Base-by-base conservation (phyloP, 106 monocot species). In the Phalaenopsis aphrodite region DNA sequence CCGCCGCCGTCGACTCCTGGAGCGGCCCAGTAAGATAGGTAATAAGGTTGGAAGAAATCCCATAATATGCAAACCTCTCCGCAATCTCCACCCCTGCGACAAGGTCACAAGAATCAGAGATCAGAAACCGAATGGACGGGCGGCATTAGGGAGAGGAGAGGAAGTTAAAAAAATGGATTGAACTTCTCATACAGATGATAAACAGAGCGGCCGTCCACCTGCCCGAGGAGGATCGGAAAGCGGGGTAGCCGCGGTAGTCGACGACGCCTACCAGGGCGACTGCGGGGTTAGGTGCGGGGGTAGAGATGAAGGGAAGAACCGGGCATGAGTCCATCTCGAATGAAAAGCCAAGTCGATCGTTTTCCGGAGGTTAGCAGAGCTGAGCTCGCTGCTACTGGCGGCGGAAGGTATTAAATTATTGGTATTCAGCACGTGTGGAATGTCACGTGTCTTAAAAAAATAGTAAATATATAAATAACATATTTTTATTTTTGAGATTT, bases 1-100 rank as follows among this genome's bases (percentile, higher is more conserved):
- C 88, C 37, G 80, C 24, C 17, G 86, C 91, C 67, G 82, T 88
- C 14, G 88, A 83, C 78, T 91, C 56, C 30, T 77, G 66, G 42
- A 91, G 85, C 5, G 86, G 85, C 10, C 88, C 91, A 2, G 88
- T 91, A 23, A 91, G 79, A 81, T 88, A 91, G 65, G 75, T 83
- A 14, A 91, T 88, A 24, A 88, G 87, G 58, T 91, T 91, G 5
- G 77, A 77, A 1, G 86, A 84, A 15, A 91, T 80, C 19, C 91
- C 91, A 78, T 83, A 81, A 74, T 78, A 86, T 0, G 91, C 83
- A 77, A 85, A 86, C 41, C 83, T 81, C 88, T 88, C 91, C 42
- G 83, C 81, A 7, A 91, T 72, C 83, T 91, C 87, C 47, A 85
- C 85, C 21, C 85, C 91, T 91, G 79, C 77, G 75, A 18, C 7